Conservation (phyloP, 345 rosid genomes). For the Citrus australasica region DNA sequence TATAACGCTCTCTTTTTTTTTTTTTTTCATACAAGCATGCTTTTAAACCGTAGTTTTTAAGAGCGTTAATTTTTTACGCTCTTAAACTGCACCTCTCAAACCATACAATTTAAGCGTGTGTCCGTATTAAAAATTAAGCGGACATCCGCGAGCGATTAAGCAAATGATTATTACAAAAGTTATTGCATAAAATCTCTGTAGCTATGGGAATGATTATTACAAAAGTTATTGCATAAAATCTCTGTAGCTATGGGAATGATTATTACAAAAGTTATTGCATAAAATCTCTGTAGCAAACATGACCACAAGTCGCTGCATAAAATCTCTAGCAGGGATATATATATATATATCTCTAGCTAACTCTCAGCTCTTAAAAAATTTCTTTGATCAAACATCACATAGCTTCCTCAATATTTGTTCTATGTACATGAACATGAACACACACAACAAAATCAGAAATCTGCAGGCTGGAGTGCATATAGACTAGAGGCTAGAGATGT, state of each 20-base stretch:
- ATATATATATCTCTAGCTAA: background rate
- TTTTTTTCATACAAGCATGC: too few relatives aligned
- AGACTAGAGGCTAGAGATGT: constrained; percentile 1
- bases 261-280: too few relatives aligned
- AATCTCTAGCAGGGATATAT: background rate
- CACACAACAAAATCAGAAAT: background rate
- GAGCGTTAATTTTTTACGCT: too few relatives aligned
- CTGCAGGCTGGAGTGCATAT: constrained; percentile 3
- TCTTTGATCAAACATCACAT: background rate
- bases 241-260: background rate
- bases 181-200: too few relatives aligned
- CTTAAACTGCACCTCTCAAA: too few relatives aligned
- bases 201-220: background rate
- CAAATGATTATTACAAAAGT: too few relatives aligned
- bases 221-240: too few relatives aligned
- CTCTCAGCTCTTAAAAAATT: constrained; percentile 5
- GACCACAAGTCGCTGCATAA: background rate
- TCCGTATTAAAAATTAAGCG: too few relatives aligned
- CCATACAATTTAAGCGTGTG: rapidly evolving
- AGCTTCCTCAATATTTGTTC: background rate
- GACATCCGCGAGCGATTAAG: too few relatives aligned
- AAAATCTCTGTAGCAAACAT: background rate
- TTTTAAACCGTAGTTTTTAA: too few relatives aligned
- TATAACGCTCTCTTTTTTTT: too few relatives aligned
- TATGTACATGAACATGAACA: constrained; percentile 4